Percentiles rank a stretch among this genome's conserved stretches.
phyloP scores from a whole-genome alignment of 768 basidiomycete genomes.

The Lentinula raphanica region DNA sequence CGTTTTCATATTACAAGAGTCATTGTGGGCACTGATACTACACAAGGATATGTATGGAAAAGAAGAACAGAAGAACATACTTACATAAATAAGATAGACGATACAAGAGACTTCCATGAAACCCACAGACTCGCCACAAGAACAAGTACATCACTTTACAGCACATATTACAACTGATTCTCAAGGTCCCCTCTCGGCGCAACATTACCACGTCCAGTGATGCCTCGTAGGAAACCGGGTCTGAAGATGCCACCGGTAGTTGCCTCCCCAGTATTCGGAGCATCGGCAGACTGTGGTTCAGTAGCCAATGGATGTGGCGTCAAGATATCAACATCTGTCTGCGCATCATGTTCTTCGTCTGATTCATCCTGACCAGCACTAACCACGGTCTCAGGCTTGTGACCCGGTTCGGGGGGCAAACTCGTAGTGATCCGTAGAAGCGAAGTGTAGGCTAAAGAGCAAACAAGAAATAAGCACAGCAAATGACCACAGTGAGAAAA shows the following conservation, averaged over 20 bases:
- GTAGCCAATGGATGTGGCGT: too few relatives aligned
- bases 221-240: background rate
- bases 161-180: background rate
- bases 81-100: background rate
- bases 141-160: background rate
- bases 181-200: slow-evolving; percentile 3
- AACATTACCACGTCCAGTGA: slow-evolving; percentile 1
- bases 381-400: slow-evolving; percentile 1
- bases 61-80: background rate
- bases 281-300: background rate
- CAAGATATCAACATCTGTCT: too few relatives aligned
- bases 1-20: background rate
- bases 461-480: slow-evolving; percentile 1
- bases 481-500: slow-evolving; percentile 4
- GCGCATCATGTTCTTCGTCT: slow-evolving; percentile 2
- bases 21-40: background rate
- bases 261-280: background rate
- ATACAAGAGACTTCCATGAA: background rate
- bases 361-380: background rate
- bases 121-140: background rate
- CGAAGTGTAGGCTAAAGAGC: slow-evolving; percentile 72
- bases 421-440: slow-evolving; percentile 75
- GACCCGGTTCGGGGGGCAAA: slow-evolving; percentile 38
- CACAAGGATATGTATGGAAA: background rate
- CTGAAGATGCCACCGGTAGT: background rate